These are phyloP conservation scores for Collybiopsis luxurians DNA, from an alignment of 768 basidiomycete genomes.

Conservation along the genomic window DNA sequence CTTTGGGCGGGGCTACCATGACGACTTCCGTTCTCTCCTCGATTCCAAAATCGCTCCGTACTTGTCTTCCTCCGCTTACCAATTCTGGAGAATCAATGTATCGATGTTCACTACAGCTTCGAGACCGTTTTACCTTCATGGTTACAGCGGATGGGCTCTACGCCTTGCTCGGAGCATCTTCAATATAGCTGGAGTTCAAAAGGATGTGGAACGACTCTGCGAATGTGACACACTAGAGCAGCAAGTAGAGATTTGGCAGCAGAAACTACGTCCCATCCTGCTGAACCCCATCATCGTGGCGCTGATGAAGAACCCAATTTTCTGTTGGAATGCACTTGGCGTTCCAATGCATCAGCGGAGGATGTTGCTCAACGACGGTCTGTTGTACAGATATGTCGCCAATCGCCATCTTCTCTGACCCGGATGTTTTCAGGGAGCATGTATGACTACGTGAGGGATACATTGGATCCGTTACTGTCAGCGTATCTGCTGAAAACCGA, in stretches of 20 bases:
- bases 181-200: constrained; percentile 52
- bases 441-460: constrained; percentile 51
- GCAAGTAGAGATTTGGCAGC: constrained; percentile 62
- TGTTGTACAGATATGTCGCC: constrained; percentile 8
- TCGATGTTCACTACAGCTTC: constrained; percentile 41
- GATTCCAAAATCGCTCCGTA: constrained; percentile 61
- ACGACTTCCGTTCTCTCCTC: constrained; percentile 57
- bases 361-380: constrained; percentile 54
- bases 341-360: constrained; percentile 69
- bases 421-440: constrained; percentile 12
- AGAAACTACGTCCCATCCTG: constrained; percentile 58
- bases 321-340: constrained; percentile 79
- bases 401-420: not conserved
- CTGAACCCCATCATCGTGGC: constrained; percentile 56
- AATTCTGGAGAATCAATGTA: constrained; percentile 71
- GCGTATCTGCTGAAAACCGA: constrained; percentile 55
- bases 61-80: constrained; percentile 70
- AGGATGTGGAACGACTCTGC: constrained; percentile 56
- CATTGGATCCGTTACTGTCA: constrained; percentile 46
- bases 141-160: constrained; percentile 68
- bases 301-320: constrained; percentile 49
- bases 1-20: constrained; percentile 65
- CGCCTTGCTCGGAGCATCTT: constrained; percentile 60
- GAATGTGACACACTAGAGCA: constrained; percentile 48
- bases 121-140: constrained; percentile 60